Base-by-base conservation (phyloP, 192 early-diverging fungal species). In the Coemansia sp. region DNA sequence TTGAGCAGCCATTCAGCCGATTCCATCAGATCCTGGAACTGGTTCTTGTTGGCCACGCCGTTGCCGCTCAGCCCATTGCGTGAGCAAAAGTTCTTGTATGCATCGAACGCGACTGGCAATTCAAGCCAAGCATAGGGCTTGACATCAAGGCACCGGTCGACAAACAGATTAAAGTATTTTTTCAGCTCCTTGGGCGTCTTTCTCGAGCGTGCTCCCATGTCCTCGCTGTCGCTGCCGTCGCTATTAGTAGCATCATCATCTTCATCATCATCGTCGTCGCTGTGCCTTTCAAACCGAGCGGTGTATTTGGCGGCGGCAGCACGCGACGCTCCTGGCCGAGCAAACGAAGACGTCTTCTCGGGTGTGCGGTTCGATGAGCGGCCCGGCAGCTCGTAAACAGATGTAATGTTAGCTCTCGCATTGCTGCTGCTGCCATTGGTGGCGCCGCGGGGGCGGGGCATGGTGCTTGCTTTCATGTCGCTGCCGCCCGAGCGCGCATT, bases 121-220 rank as follows among this genome's bases (percentile, higher is more conserved):
- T 74, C 72, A 16, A 78, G 72, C 76, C 81, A 78, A 13, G 81
- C 77, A n/a, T 83, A 83, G 12, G 81, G 81, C 70, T 83, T 83
- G 66, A 83, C 77, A 57, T 83, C 81, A 12, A 78, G 60, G 61
- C 76, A 83, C 70, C 78, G 74, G 63, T 83, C 81, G 8, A 66
- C 72, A 78, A 83, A 83, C 37, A 69, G 67, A 15, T 76, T 69
- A 56, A 83, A 83, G 72, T 68, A 78, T 68, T 78, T 69, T 46
- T 64, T 63, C 67, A 83, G 52, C 45, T 78, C 81, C 56, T 69
- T 66, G 6, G 81, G 69, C 62, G 69, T 62, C 56, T 69, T 77
- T 12, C 47, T 57, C n/a, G 43, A 41, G 21, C 19, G 42, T 36
- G 39, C 42, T 36, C 63, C 61, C 9, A 21, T 43, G 39, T 46